Percentiles rank a stretch among this genome's conserved stretches.
These are phyloP conservation scores for Truncatella angustata DNA, from an alignment of 2,329 filamentous ascomycete species.

Conservation along the genomic window DNA sequence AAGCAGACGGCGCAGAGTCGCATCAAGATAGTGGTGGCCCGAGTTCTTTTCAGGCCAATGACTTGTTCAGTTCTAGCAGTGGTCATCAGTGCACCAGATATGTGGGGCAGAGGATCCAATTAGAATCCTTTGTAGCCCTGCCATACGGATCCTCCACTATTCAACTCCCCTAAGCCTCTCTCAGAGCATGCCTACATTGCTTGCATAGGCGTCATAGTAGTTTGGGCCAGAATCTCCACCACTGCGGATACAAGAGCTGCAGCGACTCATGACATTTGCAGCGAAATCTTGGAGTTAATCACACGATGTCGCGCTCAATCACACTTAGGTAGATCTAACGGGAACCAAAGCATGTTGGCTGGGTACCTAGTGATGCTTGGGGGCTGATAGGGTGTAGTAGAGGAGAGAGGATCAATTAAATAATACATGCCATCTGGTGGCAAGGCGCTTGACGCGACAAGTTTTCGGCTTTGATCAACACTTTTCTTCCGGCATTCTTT, in stretches of 20 bases:
- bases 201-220: neutral
- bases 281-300: neutral
- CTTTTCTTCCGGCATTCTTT: neutral
- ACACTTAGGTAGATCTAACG: neutral
- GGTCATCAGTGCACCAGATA: neutral
- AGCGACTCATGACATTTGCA: neutral
- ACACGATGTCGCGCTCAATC: constrained; percentile 4
- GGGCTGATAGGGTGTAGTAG: no score
- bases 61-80: neutral
- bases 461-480: neutral
- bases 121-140: neutral
- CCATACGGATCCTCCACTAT: neutral
- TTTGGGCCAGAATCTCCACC: neutral
- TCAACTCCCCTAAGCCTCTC: no score
- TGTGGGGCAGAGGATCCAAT: neutral
- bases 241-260: neutral
- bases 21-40: neutral
- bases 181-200: neutral
- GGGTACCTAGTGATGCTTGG: no score
- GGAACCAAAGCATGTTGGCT: neutral
- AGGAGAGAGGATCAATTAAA: neutral
- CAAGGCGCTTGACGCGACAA: neutral
- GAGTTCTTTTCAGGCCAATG: neutral
- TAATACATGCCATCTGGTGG: neutral
- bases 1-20: neutral